Evolutionary conservation across 2,329 filamentous ascomycete genomes (phyloP).

Genomic region (Colletotrichum musicola): DNA sequence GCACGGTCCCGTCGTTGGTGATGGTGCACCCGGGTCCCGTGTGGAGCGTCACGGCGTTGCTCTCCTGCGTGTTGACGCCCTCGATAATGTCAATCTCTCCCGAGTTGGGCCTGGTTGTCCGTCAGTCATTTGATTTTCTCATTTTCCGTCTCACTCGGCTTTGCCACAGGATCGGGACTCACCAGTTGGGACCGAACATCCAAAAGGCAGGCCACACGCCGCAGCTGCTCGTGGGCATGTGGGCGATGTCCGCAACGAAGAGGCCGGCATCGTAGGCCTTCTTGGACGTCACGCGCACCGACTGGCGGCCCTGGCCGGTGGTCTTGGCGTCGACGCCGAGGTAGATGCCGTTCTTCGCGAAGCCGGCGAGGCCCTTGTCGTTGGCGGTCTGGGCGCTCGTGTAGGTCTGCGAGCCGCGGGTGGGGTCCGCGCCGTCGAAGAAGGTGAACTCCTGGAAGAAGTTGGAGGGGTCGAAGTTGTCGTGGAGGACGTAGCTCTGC

Average conservation of each 20-base stretch:
- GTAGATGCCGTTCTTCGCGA: conserved; percentile 68
- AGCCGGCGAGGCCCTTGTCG: conserved; percentile 68
- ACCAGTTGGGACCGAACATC: conserved; percentile 76
- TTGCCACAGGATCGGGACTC: neutral
- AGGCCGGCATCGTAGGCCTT: conserved; percentile 77
- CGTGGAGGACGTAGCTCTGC: conserved; percentile 58
- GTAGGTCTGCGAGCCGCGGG: conserved; percentile 80
- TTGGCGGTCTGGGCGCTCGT: conserved; percentile 70
- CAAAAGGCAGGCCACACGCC: conserved; percentile 84
- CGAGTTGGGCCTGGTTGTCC: conserved; percentile 58
- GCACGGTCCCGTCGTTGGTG: conserved; percentile 59
- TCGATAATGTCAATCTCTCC: conserved; percentile 88
- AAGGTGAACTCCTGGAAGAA: conserved; percentile 70
- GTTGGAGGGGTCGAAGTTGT: conserved; percentile 64
- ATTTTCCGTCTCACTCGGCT: neutral
- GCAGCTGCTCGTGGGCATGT: conserved; percentile 80
- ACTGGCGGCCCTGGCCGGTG: conserved; percentile 72
- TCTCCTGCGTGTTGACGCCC: conserved; percentile 74
- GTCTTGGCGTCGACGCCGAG: conserved; percentile 78
- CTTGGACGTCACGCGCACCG: conserved; percentile 77
- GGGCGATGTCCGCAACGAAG: conserved; percentile 78
- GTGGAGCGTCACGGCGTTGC: conserved; percentile 76
- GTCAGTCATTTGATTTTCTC: neutral
- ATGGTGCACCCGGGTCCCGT: conserved; percentile 72
- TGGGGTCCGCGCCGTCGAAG: conserved; percentile 74